Base-by-base conservation (phyloP, 805 yeast species). In the Saccharomyces kudriavzevii region DNA sequence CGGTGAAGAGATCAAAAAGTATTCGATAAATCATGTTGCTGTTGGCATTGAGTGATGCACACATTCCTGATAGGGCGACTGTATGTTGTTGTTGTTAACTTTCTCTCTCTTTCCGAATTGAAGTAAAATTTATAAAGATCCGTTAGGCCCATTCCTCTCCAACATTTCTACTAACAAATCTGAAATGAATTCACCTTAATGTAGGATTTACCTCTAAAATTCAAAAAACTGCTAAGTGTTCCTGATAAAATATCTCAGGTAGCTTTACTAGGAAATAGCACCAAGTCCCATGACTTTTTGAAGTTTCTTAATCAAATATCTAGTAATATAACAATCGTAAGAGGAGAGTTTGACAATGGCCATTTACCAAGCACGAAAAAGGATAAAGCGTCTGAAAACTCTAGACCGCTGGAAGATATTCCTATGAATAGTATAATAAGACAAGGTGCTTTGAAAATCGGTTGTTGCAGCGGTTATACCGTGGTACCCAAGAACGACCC, bases 161-260 rank as follows among this genome's bases (percentile, higher is more conserved):
- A 22, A 20, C 5, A 17, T 30, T 17, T 20, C 25, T 30, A 58
- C 59, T 54, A 52, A 51, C 56, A 29, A 17, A 27, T 45, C 14
- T 22, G n/a, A 5, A 45, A 29, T 11, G 6, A 17, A 48, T 17
- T 35, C 48, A 26, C 45, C 29, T 47, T 14, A 8, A 20, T 26
- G 27, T 48, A 76, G 80, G 79, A 76, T 59, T 64, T 77, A 28
- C 80, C 81, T 11, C 65, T 66, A 4, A 77, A 77, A 66, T 90
- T 94, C 72, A 78, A 77, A 56, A 87, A 85, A 64, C 77, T 94
- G 45, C 75, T 94, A 45, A 58, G 66, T 49, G 79, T 83, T 14
- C 96, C 97, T 28, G 92, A 87, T 40, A 90, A 87, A 68, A 89
- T 94, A 49, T 80, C 88, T 22, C 91, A 88, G 65, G 96, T 91